phyloP scores from a whole-genome alignment of 345 rosid species.

The Geranium brycei region DNA sequence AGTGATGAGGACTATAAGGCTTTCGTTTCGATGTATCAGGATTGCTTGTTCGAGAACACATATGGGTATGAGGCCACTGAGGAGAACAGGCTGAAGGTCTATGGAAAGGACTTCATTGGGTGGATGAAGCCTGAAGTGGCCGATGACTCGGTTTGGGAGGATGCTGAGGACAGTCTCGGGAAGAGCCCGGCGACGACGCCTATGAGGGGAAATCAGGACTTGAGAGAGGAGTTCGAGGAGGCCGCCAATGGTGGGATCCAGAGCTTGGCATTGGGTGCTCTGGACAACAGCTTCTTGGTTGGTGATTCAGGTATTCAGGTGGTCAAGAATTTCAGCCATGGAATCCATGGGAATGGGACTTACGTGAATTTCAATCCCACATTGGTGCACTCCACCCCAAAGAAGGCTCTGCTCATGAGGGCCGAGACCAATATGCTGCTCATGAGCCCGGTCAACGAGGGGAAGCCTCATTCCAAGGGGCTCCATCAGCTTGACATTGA shows the following conservation, averaged over 20 bases:
- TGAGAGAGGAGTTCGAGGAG: slow-evolving; percentile 90
- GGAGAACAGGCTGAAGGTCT: slow-evolving; percentile 62
- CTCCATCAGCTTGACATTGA: slow-evolving; percentile 96
- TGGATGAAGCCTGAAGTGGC: slow-evolving; percentile 55
- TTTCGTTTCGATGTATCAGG: slow-evolving; percentile 40
- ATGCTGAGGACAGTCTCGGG: slow-evolving; percentile 61
- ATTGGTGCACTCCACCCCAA: slow-evolving; percentile 50
- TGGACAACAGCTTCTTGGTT: slow-evolving; percentile 92
- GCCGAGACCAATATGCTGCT: slow-evolving; percentile 95
- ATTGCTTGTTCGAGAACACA: slow-evolving; percentile 80
- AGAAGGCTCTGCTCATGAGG: slow-evolving; percentile 84
- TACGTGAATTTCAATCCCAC: slow-evolving; percentile 62
- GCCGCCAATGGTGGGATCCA: slow-evolving; percentile 77
- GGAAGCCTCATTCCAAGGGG: slow-evolving; percentile 55
- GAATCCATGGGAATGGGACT: slow-evolving; percentile 90
- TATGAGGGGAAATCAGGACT: slow-evolving; percentile 43
- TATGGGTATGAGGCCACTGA: slow-evolving; percentile 75
- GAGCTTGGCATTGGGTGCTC: slow-evolving; percentile 92
- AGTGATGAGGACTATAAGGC: slow-evolving; percentile 38
- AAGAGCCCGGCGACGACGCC: slow-evolving; percentile 64
- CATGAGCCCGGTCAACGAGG: slow-evolving; percentile 78
- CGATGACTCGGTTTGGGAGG: slow-evolving; percentile 99
- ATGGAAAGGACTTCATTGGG: slow-evolving; percentile 65
- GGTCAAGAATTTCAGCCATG: slow-evolving; percentile 78
- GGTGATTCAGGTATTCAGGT: slow-evolving; percentile 88